Base-by-base conservation (phyloP, 345 rosid genomes). In the Clarkia xantiana region DNA sequence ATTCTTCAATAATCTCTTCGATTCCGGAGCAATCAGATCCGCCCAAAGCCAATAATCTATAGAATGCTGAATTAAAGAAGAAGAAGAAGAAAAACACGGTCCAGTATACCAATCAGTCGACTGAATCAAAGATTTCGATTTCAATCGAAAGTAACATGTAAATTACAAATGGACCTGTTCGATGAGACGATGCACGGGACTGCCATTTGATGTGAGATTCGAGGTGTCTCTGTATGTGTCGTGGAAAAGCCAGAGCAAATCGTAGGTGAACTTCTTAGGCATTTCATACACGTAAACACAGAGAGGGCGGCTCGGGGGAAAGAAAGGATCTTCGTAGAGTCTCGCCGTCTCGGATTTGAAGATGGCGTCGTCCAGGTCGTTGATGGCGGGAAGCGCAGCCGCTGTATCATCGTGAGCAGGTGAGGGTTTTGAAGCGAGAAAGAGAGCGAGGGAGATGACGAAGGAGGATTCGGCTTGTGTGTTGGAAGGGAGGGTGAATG, bases 1-100 rank as follows among this genome's bases (percentile, higher is more conserved):
- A 63, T 69, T 84, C 53, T 84, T 84, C 75, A 87, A 59, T 34
- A 70, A 78, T 69, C 98, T 76, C 52, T 84, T 82, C 1, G 87
- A 78, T 45, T 76, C 77, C 0, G 80, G 95, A 18, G 88, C 80
- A 47, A 84, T 75, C 58, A 91, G 62, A 74, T 93, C 96, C 52
- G 75, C 94, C 95, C 99, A 93, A n/a, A 93, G 80, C 99, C 96
- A 93, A 58, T 84, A 93, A 68, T 87, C 99, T 46, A 84, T 51
- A 5, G 96, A 91, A 59, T 91, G 98, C 98, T 86, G 62, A 48
- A 13, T 10, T 29, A 29, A 7, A 2, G 6, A 29, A 29, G 36
- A 29, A 22, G n/a, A n/a, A n/a, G n/a, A 75, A 74, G 67, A 39
- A 46, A 53, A 44, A 47, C 0, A 12, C 14, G 9, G 40, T 44